Percentiles rank a stretch among this genome's conserved stretches.
These are phyloP conservation scores for Carallia brachiata DNA, from an alignment of 345 rosid genomes.

Conservation along the genomic window DNA sequence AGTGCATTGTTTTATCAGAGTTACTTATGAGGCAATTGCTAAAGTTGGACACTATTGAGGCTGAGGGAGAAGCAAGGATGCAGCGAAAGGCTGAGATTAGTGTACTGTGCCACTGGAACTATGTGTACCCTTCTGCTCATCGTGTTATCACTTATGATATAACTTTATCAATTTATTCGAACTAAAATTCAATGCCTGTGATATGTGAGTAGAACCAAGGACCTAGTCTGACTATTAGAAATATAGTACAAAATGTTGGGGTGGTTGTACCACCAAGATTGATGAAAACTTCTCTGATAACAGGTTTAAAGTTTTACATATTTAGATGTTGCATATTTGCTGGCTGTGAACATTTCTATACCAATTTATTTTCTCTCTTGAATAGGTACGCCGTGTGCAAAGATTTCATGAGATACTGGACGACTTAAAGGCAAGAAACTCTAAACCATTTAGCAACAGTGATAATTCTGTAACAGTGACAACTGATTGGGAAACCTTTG, in stretches of 20 bases:
- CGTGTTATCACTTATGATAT: neutral
- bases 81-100: constrained; percentile 89
- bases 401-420: constrained; percentile 67
- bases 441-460: constrained; percentile 48
- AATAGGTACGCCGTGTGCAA: constrained; percentile 75
- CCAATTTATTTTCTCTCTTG: constrained; percentile 18
- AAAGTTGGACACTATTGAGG: constrained; percentile 72
- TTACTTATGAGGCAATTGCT: constrained; percentile 85
- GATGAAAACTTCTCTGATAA: neutral
- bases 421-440: constrained; percentile 59
- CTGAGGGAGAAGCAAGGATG: constrained; percentile 78
- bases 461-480: constrained; percentile 47
- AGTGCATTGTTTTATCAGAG: constrained; percentile 66
- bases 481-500: constrained; percentile 80
- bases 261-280: neutral
- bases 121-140: neutral
- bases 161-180: neutral
- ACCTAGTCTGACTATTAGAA: neutral
- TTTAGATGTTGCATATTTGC: neutral
- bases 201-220: neutral
- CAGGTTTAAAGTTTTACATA: constrained; percentile 7
- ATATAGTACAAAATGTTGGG: neutral
- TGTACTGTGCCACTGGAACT: constrained; percentile 4
- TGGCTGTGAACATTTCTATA: neutral
- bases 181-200: neutral